phyloP scores from a whole-genome alignment of 257 asterid genomes.

The Petrea volubilis region DNA sequence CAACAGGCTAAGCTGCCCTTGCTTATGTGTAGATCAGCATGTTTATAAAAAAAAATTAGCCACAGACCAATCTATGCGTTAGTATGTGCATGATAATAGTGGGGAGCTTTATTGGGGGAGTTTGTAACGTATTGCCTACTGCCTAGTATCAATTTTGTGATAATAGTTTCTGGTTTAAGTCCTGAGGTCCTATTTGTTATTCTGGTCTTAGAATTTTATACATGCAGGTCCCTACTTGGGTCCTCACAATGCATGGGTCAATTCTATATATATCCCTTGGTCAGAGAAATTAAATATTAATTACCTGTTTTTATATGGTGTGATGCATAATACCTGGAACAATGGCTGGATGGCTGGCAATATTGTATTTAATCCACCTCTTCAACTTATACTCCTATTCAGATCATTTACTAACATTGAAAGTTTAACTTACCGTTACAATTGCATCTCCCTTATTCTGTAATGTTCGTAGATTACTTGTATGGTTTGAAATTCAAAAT shows the following conservation, averaged over 20 bases:
- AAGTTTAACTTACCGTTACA: not conserved
- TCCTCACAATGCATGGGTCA: too few relatives aligned
- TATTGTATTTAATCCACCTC: not conserved
- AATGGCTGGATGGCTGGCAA: not conserved
- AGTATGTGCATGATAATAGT: not conserved
- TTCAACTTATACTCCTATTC: not conserved
- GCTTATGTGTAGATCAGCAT: not conserved
- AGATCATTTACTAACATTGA: not conserved
- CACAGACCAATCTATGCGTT: not conserved
- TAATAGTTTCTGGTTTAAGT: not conserved
- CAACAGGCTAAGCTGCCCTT: not conserved
- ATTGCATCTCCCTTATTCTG: slow-evolving; percentile 8
- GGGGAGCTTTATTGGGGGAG: not conserved
- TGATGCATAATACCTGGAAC: not conserved
- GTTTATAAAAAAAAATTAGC: not conserved
- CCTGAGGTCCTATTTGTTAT: not conserved
- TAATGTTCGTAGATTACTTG: not conserved
- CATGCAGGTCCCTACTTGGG: too few relatives aligned
- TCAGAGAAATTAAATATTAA: not conserved
- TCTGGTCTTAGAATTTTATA: too few relatives aligned
- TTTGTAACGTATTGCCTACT: not conserved
- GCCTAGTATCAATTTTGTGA: too few relatives aligned
- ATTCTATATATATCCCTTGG: too few relatives aligned
- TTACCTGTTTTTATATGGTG: not conserved
- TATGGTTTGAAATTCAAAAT: not conserved